A percentile compares a stretch with the other conserved stretches of the same genome.
phyloP scores from a whole-genome alignment of 768 basidiomycete species.

The Calocera cornea region DNA sequence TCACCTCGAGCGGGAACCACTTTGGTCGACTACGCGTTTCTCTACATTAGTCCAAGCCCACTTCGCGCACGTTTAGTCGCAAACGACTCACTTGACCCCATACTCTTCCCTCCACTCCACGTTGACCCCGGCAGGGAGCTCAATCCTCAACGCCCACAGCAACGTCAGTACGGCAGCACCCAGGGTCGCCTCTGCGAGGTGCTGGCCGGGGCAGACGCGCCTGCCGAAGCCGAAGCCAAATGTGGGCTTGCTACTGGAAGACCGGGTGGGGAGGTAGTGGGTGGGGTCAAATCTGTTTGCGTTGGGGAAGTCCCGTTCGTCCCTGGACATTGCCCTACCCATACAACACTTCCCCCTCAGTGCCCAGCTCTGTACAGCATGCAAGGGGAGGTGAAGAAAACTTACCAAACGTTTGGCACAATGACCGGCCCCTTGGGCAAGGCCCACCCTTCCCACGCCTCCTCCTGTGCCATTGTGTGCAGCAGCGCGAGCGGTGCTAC shows the following conservation, averaged over 20 bases:
- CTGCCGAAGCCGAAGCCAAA: too few relatives aligned
- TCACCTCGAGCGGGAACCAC: not conserved
- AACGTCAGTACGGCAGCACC: not conserved
- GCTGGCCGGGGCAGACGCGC: not conserved
- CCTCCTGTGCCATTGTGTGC: constrained; percentile 29
- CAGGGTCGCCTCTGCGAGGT: not conserved
- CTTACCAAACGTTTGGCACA: not conserved
- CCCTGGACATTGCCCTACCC: constrained; percentile 4
- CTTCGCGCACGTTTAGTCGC: too few relatives aligned
- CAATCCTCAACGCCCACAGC: too few relatives aligned
- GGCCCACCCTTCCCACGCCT: not conserved
- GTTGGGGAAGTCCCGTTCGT: not conserved
- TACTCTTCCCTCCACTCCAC: too few relatives aligned
- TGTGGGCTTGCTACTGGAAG: too few relatives aligned
- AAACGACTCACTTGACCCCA: not conserved
- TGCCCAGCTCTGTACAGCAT: too few relatives aligned
- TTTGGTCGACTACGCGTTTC: not conserved
- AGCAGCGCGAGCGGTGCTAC: constrained; percentile 29
- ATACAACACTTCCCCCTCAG: too few relatives aligned
- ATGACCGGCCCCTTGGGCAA: not conserved
- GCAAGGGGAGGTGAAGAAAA: not conserved
- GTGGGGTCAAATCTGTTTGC: not conserved
- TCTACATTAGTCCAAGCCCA: not conserved
- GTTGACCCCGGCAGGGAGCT: too few relatives aligned
- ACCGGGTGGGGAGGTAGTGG: too few relatives aligned